Evolutionary conservation across 176 grass and related monocot genomes (phyloP), one percentile per base, ranked within the genome.

Genomic region (Raddia guianensis): DNA sequence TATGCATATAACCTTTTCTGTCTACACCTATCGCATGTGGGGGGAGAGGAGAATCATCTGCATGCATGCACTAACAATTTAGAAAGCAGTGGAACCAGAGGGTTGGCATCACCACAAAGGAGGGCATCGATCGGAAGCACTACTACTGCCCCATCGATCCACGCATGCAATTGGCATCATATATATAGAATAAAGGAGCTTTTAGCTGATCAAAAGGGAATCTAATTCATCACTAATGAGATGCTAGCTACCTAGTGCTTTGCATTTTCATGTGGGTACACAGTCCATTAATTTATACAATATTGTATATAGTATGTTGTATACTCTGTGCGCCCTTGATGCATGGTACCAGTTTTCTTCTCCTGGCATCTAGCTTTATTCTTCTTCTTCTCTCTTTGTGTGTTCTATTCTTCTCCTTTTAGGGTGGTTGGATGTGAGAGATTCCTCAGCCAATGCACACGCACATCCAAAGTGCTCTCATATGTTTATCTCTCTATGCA

Each of bases 381-480:
- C 19, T 15, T 13, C 4, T 40, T 40, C 37, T 40, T 40, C 37
- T 40, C 37, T 40, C 1, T 40, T 1, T 40, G 3, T 40, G 27
- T 40, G 3, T 40, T 53, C 45, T 66, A 27, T 62, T 7, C 32
- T 74, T 14, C 14, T 5, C 42, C 58, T 83, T 83, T 66, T 66
- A 19, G 80, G 80, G 50, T 83, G 80, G 65, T 83, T 79, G 73
- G 79, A 78, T 82, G 66, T 66, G 52, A 81, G 87, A 89, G 83
- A 86, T 86, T 86, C 83, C 66, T 89, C 11, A 77, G 87, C 87
- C 79, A 70, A 21, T 80, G 87, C 87, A 70, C 50, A 69, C 72
- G 64, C 56, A 58, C 66, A 82, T 85, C 72, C 72, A 16, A 76
- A 85, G 77, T 89, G 66, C 11, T 82, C 57, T 80, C 9, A 57